These are phyloP conservation scores for Pseudognaphalium luteoalbum DNA, from an alignment of 129 eudicot species.

Conservation along the genomic window DNA sequence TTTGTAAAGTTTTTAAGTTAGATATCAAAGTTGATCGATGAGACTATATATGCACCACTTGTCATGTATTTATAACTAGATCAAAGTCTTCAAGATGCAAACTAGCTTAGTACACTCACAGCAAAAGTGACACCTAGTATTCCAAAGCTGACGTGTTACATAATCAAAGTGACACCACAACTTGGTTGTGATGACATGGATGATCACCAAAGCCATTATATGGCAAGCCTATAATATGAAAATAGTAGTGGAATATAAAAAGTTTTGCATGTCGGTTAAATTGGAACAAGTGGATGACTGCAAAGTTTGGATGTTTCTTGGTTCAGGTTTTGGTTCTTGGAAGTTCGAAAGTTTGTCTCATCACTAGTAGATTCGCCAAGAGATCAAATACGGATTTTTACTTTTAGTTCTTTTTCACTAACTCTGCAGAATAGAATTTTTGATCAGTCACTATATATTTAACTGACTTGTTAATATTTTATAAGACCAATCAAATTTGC, in stretches of 20 bases:
- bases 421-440: too few species aligned
- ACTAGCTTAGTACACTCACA: constrained; percentile 7
- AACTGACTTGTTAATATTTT: too few species aligned
- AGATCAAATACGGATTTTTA: too few species aligned
- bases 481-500: too few species aligned
- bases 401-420: too few species aligned
- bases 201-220: not conserved
- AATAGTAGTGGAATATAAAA: not conserved
- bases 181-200: constrained; percentile 32
- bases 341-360: constrained; percentile 6
- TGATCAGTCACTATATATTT: too few species aligned
- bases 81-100: not conserved
- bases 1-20: not conserved
- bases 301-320: constrained; percentile 29
- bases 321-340: constrained; percentile 23
- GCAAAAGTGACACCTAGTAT: constrained; percentile 36
- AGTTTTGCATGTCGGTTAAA: constrained; percentile 5
- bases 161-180: constrained; percentile 23
- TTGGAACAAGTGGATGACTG: constrained; percentile 24
- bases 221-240: not conserved
- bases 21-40: constrained; percentile 6
- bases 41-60: not conserved
- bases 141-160: constrained; percentile 32
- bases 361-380: too few species aligned
- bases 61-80: constrained; percentile 15